phyloP scores from a whole-genome alignment of 176 grass and related monocot species.

The Olyra latifolia region DNA sequence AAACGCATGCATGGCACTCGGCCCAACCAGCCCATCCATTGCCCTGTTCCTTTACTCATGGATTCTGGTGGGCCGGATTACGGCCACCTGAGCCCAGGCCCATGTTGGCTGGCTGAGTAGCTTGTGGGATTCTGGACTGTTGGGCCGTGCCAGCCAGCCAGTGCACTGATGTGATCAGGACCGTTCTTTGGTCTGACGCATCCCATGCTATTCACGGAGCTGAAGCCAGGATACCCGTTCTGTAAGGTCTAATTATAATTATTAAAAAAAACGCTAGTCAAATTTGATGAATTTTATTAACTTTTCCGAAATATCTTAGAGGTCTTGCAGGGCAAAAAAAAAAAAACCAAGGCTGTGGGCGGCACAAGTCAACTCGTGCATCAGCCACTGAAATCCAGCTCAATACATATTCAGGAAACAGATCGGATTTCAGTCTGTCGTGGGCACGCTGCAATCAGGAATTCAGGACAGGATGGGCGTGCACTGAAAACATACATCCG shows the following conservation, averaged over 20 bases:
- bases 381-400: not conserved
- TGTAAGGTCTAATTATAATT: not conserved
- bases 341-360: not conserved
- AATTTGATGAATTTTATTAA: not conserved
- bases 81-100: not conserved
- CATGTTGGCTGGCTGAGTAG: not conserved
- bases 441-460: not conserved
- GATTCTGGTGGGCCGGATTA: not conserved
- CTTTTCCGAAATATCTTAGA: too few relatives aligned
- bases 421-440: conserved; percentile 1
- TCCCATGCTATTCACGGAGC: too few relatives aligned
- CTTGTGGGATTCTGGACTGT: too few relatives aligned
- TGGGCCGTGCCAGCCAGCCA: too few relatives aligned
- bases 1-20: not conserved
- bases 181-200: not conserved
- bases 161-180: not conserved
- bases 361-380: not conserved
- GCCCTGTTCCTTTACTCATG: not conserved
- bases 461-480: not conserved
- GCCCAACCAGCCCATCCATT: not conserved
- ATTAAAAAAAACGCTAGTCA: not conserved
- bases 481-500: conserved; percentile 21
- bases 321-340: too few relatives aligned
- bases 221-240: not conserved
- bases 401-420: not conserved